Evolutionary conservation across 805 yeast genomes (phyloP), one percentile per base, ranked within the genome.

Genomic region (Lipomyces yamanashiensis): DNA sequence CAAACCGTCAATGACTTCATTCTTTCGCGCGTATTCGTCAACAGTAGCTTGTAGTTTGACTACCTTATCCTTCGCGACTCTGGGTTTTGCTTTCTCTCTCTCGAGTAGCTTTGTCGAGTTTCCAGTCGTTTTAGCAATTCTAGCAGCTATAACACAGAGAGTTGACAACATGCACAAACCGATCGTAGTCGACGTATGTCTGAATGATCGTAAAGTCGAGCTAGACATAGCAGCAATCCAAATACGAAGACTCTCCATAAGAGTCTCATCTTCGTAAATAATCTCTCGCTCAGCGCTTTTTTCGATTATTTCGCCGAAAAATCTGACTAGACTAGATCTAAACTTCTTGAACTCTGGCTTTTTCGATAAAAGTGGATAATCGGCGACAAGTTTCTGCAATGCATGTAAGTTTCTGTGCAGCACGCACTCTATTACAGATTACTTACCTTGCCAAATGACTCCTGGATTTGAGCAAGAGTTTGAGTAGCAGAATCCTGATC

Each of bases 171-270:
- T 81, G 10, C 79, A 74, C 40, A 89, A 79, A 28, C 89, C 77
- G 2, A 86, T 76, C 4, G 83, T 64, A 0, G 96, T 85, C 0
- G 96, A 77, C 1, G 85, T 82, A 69, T 81, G 85, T 72, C 98
- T 81, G 62, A 92, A 79, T 0, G 95, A 84, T 66, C 97, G 80
- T 9, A 88, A 77, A 43, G 84, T 81, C 19, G 91, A 84, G 0
- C 90, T 85, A 1, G 93, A 84, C 58, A 92, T 77, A 0, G 91
- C 82, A 0, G 88, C 81, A 15, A 92, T 75, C 98, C 98, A 92
- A 4, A 89, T 84, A 36, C 89, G 72, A 1, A 90, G 59, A 61
- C 84, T 84, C 50, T 79, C 85, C 76, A 85, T 76, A 37, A 89
- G 74, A 8, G 74, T 62, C 1, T 63, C 63, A 12, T 71, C 71